Conservation (phyloP, 768 basidiomycete species). For the Agrocybe pediades region DNA sequence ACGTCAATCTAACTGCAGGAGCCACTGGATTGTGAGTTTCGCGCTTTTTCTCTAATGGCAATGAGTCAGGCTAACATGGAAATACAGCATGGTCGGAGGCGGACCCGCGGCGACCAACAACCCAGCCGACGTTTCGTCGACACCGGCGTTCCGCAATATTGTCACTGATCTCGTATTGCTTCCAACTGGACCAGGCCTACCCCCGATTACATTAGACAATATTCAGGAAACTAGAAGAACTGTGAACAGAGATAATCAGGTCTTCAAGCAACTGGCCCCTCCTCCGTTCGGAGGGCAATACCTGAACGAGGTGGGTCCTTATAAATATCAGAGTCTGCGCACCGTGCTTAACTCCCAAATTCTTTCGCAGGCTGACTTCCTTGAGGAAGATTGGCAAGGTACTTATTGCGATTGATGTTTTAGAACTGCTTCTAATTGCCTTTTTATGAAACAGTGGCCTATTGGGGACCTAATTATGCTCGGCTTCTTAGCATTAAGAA, state of each 20-base stretch:
- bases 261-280: not conserved
- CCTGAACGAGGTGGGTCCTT: not conserved
- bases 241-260: not conserved
- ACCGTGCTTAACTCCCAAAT: not conserved
- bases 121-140: not conserved
- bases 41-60: not conserved
- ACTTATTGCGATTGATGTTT: not conserved
- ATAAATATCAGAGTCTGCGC: no score
- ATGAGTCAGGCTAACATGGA: no score
- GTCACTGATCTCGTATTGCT: not conserved
- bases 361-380: not conserved
- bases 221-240: not conserved
- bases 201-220: not conserved
- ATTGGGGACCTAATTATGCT: not conserved
- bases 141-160: not conserved
- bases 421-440: not conserved
- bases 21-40: not conserved
- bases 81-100: slow-evolving; percentile 1
- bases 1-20: not conserved
- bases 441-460: not conserved
- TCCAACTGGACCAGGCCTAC: not conserved
- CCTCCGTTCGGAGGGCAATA: not conserved
- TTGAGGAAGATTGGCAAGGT: not conserved
- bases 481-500: not conserved
- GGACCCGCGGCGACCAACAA: not conserved